Percentiles rank a stretch among this genome's conserved stretches.
Evolutionary conservation across 306 rosid species (phyloP).

Genomic region (Calophaca sinica): DNA sequence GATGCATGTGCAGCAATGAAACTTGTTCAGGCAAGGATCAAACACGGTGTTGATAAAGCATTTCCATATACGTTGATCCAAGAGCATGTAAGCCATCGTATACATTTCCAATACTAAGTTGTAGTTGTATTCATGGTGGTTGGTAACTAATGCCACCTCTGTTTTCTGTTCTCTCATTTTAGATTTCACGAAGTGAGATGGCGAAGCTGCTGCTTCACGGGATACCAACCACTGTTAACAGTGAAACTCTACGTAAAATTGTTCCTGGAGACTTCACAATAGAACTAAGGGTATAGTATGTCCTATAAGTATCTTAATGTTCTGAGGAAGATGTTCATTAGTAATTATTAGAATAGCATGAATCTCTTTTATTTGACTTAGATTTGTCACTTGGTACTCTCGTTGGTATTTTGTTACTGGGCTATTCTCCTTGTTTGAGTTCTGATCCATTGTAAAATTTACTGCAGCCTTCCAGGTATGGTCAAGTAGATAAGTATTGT

Average conservation of each 20-base stretch:
- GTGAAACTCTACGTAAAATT: slow-evolving; percentile 56
- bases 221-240: slow-evolving; percentile 60
- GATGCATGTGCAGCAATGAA: slow-evolving; percentile 95
- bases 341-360: slow-evolving; percentile 23
- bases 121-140: slow-evolving; percentile 19
- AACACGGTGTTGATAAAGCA: slow-evolving; percentile 57
- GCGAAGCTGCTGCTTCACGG: slow-evolving; percentile 74
- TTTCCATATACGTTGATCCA: slow-evolving; percentile 50
- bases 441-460: slow-evolving; percentile 43
- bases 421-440: slow-evolving; percentile 32
- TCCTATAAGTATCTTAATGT: slow-evolving; percentile 15
- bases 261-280: slow-evolving; percentile 67
- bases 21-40: slow-evolving; percentile 82
- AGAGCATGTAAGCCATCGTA: slow-evolving; percentile 62
- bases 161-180: slow-evolving; percentile 31
- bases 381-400: slow-evolving; percentile 19
- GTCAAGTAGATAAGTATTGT: slow-evolving; percentile 56
- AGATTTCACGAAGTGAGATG: slow-evolving; percentile 62
- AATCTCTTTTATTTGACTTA: slow-evolving; percentile 14
- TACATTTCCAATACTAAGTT: slow-evolving; percentile 11
- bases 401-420: slow-evolving; percentile 28
- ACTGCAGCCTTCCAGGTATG: slow-evolving; percentile 62
- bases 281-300: slow-evolving; percentile 66
- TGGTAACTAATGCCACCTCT: slow-evolving; percentile 20
- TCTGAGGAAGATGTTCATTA: slow-evolving; percentile 16